Percentiles rank a stretch among this genome's conserved stretches.
Evolutionary conservation across 1,284 basidiomycete species (phyloP).

Genomic region (Ustilago tritici): DNA sequence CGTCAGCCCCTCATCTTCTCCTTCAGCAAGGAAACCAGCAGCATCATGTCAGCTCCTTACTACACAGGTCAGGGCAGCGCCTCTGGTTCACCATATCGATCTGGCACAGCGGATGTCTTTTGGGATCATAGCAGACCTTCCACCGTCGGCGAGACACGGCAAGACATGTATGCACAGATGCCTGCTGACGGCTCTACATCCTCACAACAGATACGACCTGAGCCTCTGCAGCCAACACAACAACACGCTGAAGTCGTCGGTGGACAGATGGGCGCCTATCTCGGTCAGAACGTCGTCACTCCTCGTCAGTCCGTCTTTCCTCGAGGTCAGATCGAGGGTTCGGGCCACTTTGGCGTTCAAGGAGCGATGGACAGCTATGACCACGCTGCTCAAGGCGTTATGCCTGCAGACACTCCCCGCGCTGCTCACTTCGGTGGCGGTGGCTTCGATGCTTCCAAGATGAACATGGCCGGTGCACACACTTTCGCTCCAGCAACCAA

Average conservation of each 20-base stretch:
- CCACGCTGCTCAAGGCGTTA: conserved; percentile 12
- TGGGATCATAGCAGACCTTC: conserved; percentile 34
- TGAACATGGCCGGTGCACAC: conserved; percentile 21
- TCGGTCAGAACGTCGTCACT: conserved; percentile 33
- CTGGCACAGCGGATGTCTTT: conserved; percentile 31
- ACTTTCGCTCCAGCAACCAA: conserved; percentile 16
- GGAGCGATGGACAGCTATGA: conserved; percentile 20
- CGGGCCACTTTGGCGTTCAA: conserved; percentile 11
- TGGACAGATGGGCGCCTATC: conserved; percentile 16
- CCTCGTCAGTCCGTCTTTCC: conserved; percentile 36
- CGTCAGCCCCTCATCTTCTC: not conserved
- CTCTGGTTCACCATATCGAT: conserved; percentile 35
- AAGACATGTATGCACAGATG: conserved; percentile 28
- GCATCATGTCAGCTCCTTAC: conserved; percentile 36
- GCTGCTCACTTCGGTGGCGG: conserved; percentile 30
- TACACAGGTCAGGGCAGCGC: conserved; percentile 28
- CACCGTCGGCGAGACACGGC: conserved; percentile 22
- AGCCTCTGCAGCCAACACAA: conserved; percentile 26
- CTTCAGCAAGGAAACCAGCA: not conserved
- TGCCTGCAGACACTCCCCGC: conserved; percentile 28
- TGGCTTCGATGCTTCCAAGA: conserved; percentile 22
- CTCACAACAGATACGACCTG: conserved; percentile 27
- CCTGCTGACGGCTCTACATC: conserved; percentile 4
- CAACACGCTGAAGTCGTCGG: conserved; percentile 9
- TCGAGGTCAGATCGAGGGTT: conserved; percentile 28